Evolutionary conservation across 441 rosid genomes (phyloP).

Genomic region (Gossypium lobatum): DNA sequence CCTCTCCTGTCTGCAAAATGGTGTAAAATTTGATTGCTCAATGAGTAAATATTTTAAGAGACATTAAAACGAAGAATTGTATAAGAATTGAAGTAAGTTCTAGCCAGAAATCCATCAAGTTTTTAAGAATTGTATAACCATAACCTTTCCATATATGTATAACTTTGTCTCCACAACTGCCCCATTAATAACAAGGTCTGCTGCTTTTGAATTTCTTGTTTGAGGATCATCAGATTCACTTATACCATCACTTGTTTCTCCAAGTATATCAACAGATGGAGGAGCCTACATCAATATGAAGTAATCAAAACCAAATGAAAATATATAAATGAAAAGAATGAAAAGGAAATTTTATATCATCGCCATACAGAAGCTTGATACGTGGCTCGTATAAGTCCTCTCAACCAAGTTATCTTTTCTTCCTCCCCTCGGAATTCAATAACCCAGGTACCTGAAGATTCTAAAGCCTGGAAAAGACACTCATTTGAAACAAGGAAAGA

Average conservation of each 20-base stretch:
- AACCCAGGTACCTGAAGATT: constrained; percentile 90
- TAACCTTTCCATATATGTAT: constrained; percentile 85
- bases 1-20: constrained; percentile 51
- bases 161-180: constrained; percentile 78
- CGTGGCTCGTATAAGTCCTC: constrained; percentile 82
- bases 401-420: constrained; percentile 79
- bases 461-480: constrained; percentile 62
- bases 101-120: constrained; percentile 1
- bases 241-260: constrained; percentile 39
- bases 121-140: constrained; percentile 5
- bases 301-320: constrained; percentile 15
- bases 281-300: constrained; percentile 50
- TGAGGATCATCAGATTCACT: constrained; percentile 39
- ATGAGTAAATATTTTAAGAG: background rate
- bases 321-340: constrained; percentile 1
- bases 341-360: constrained; percentile 12
- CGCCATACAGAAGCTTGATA: constrained; percentile 90
- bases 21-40: constrained; percentile 18
- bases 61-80: background rate
- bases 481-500: background rate
- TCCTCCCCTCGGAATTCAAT: constrained; percentile 71
- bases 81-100: background rate
- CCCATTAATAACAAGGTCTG: constrained; percentile 85
- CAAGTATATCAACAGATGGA: constrained; percentile 60
- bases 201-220: constrained; percentile 45